Percentiles rank a stretch among this genome's conserved stretches.
Conservation (phyloP, 495 filamentous ascomycete genomes). For the Talaromyces adpressus region DNA sequence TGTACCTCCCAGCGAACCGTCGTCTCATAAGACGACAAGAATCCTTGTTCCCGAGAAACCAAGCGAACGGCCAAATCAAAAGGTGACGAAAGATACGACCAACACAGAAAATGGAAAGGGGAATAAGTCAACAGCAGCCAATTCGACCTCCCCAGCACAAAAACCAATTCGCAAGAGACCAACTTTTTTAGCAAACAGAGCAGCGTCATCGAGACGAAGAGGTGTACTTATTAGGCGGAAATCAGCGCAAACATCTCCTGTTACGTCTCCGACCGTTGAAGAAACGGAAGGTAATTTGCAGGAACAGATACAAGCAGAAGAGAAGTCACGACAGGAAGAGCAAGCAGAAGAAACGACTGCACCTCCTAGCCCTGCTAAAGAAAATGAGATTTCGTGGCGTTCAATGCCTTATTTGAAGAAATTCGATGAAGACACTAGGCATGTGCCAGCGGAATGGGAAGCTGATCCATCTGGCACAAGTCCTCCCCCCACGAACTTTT, state of each 20-base stretch:
- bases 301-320: background rate
- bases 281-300: background rate
- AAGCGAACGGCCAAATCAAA: background rate
- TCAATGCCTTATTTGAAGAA: conserved; percentile 4
- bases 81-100: background rate
- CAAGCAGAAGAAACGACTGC: background rate
- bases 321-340: background rate
- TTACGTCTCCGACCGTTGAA: conserved; percentile 2
- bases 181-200: conserved; percentile 23
- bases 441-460: background rate
- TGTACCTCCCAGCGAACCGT: conserved; percentile 5
- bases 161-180: conserved; percentile 25
- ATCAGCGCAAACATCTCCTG: conserved; percentile 26
- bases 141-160: background rate
- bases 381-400: conserved; percentile 1
- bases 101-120: background rate
- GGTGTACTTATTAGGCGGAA: conserved; percentile 36
- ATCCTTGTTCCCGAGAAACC: conserved; percentile 3
- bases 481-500: conserved; percentile 8
- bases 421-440: background rate
- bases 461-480: background rate
- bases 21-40: conserved; percentile 27
- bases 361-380: background rate
- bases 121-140: background rate
- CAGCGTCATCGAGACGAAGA: conserved; percentile 28